Evolutionary conservation across 352 stramenopile genomes (phyloP).

Genomic region (Bremia lactucae): DNA sequence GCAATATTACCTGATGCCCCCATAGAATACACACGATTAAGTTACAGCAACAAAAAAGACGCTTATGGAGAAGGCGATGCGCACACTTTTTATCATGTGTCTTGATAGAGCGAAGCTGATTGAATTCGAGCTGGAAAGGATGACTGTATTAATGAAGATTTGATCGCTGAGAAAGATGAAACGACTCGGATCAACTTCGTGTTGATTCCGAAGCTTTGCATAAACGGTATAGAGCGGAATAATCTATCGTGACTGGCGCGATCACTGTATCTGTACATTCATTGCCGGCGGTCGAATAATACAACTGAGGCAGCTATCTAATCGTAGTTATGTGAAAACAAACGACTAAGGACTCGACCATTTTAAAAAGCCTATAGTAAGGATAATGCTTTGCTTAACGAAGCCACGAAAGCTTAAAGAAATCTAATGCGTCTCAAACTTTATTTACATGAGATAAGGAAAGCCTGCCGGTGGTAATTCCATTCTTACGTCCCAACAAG

Average conservation of each 20-base stretch:
- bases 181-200: slow-evolving; percentile 54
- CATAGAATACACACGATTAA: slow-evolving; percentile 34
- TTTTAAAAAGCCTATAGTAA: no score
- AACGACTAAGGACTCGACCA: slow-evolving; percentile 43
- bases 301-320: no score
- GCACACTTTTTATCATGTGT: slow-evolving; percentile 56
- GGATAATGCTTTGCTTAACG: no score
- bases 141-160: slow-evolving; percentile 41
- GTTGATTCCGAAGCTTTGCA: slow-evolving; percentile 47
- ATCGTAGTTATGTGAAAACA: no score
- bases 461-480: no score
- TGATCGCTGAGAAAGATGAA: slow-evolving; percentile 58
- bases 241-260: slow-evolving; percentile 37
- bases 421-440: no score
- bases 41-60: slow-evolving; percentile 67
- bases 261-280: no score
- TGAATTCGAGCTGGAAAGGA: slow-evolving; percentile 41
- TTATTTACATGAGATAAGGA: no score
- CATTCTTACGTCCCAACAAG: no score
- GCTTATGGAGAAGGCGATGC: slow-evolving; percentile 60
- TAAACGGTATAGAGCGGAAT: slow-evolving; percentile 49
- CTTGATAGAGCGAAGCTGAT: slow-evolving; percentile 50
- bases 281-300: no score
- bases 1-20: slow-evolving; percentile 18
- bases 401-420: no score